Evolutionary conservation across 768 basidiomycete genomes (phyloP), one percentile per base, ranked within the genome.

Genomic region (Kwoniella mangroviensis): DNA sequence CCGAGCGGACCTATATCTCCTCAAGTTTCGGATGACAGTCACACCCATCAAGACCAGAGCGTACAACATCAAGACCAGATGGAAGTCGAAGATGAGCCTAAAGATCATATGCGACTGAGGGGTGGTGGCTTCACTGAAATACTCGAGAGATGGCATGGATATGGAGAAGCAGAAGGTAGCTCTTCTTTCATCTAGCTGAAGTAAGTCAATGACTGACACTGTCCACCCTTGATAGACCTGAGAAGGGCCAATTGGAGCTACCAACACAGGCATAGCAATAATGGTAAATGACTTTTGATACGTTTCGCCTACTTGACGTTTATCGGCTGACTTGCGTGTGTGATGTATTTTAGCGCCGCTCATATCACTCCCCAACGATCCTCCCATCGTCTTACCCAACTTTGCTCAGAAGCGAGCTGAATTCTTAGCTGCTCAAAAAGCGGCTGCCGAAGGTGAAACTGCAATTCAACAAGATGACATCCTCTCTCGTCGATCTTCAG

Each of bases 391-490:
- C 1, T 54, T 54, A n/a, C 53, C 53, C 5, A 24, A 54, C 53
- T 54, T 54, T 54, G 53, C 53, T 54, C 53, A 54, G 21, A 54
- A 54, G 21, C 53, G 53, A 54, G 53, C 53, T 2, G 53, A 54
- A 19, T 22, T n/a, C 53, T n/a, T 54, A 12, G 53, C 53, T 21
- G 53, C n/a, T n/a, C 53, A 54, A 54, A 24, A 7, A 24, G 53
- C 53, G 15, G 21, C 21, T 24, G 53, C 53, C 21, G 53, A 54
- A 54, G 24, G 21, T 24, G 17, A 24, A 54, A n/a, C 4, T 19
- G 21, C 15, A 17, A 19, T 6, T 15, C 12, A 49, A 49, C 15
- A 49, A 15, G 45, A 49, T 13, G 19, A 1, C 5, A 34, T 34
- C 34, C 34, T 34, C 34, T 34, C 34, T 34, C 34, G 6, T 34